phyloP scores from a whole-genome alignment of 352 stramenopile genomes.

The Phytophthora melonis region DNA sequence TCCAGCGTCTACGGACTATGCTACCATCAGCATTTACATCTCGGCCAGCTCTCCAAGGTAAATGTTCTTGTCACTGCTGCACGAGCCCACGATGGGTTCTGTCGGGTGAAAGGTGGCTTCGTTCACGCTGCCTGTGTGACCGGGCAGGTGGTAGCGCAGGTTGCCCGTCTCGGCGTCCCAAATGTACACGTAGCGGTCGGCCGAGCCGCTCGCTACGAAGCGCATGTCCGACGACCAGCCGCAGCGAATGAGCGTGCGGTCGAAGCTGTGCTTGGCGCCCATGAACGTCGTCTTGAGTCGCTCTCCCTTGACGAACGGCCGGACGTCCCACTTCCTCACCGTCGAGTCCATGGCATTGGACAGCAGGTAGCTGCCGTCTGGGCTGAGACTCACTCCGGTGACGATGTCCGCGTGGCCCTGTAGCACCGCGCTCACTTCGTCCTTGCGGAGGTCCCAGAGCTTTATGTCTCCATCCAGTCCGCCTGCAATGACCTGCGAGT shows the following conservation, averaged over 20 bases:
- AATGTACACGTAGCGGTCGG: constrained; percentile 95
- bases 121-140: constrained; percentile 95
- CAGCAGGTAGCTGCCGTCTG: constrained; percentile 93
- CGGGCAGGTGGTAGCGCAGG: constrained; percentile 94
- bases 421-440: constrained; percentile 83
- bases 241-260: constrained; percentile 94
- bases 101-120: constrained; percentile 92
- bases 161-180: constrained; percentile 94
- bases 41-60: constrained; percentile 83
- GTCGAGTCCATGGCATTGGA: constrained; percentile 96
- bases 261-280: constrained; percentile 93
- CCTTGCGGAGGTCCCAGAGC: constrained; percentile 93
- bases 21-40: constrained; percentile 36
- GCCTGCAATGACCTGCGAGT: constrained; percentile 88
- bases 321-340: constrained; percentile 94
- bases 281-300: constrained; percentile 70
- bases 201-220: constrained; percentile 89
- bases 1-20: background rate
- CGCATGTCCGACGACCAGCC: constrained; percentile 91
- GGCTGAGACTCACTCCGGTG: constrained; percentile 94
- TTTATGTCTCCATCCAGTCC: constrained; percentile 96
- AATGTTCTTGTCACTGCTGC: constrained; percentile 88
- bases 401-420: constrained; percentile 94
- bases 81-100: constrained; percentile 87
- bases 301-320: constrained; percentile 82